Base-by-base conservation (phyloP, 2,329 filamentous ascomycete genomes). In the Aotearoamyces nothofagi region DNA sequence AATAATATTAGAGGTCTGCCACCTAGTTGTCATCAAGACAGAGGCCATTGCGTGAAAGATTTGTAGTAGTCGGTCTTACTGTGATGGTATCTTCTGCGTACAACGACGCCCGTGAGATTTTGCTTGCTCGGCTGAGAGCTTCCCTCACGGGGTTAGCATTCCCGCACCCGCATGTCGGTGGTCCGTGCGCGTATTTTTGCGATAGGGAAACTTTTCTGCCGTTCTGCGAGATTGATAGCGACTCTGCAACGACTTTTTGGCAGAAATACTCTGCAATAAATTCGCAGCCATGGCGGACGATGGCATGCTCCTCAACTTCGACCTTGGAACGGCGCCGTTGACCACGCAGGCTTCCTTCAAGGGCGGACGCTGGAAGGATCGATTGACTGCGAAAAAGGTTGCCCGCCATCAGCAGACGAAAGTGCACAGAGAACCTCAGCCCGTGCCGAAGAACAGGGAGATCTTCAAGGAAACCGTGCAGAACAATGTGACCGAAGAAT, bases 281-380 rank as follows among this genome's bases (percentile, higher is more conserved):
- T 24, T 22, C 34, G 34, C 38, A 43, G 33, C 22, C 29, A 94
- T 96, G 86, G 81, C 81, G 29, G 86, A 96, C 60, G 81, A 92
- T 73, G 84, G 84, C 42, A 79, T 98, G 71, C 68, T 94, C 33
- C 62, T 96, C 49, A 96, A 96, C 46, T 94, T 96, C 51, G 75
- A 83, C 43, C 60, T 93, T 33, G 67, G 70, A 15, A 73, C 81
- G 35, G 66, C 60, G 11, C 66, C 78, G 9, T 51, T 81, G 30
- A 65, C 74, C 35, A 58, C 67, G 30, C 72, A 64, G 41, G 56
- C 61, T 3, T 66, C 59, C 31, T 81, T 92, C 53, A 90, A 79
- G 50, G 90, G 90, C 41, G 90, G 90, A n/a, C 70, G 72, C 43
- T 98, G 90, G 90, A 78, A 80, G 48, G 86, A 93, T 50, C 70